phyloP scores from a whole-genome alignment of 2,329 filamentous ascomycete genomes.

The Colletotrichum noveboracense region DNA sequence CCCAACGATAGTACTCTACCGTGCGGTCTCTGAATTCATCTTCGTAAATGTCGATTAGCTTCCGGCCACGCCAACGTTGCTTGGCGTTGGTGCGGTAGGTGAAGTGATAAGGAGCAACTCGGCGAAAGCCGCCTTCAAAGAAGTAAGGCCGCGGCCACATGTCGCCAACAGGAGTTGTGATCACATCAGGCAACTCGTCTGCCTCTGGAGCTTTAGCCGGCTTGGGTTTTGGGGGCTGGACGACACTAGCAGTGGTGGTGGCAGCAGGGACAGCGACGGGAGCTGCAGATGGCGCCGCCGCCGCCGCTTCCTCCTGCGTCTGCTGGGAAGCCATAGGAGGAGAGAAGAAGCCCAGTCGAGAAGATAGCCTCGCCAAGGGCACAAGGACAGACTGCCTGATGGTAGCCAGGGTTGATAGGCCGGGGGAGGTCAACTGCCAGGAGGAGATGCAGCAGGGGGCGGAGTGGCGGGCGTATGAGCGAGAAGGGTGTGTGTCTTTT shows the following conservation, averaged over 20 bases:
- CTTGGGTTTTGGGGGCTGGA: neutral
- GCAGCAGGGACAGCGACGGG: neutral
- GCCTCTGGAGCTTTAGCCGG: neutral
- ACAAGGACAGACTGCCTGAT: neutral
- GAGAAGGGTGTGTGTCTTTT: neutral
- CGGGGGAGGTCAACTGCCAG: neutral
- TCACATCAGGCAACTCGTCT: constrained; percentile 18
- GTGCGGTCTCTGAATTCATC: constrained; percentile 92
- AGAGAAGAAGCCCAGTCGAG: neutral
- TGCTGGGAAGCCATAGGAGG: constrained; percentile 4
- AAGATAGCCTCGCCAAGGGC: constrained; percentile 9
- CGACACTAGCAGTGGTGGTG: neutral
- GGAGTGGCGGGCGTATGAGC: neutral
- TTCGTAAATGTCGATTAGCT: constrained; percentile 85
- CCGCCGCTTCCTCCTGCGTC: neutral
- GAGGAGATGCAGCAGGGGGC: neutral
- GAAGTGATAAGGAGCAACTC: constrained; percentile 86
- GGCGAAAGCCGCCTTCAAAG: constrained; percentile 81
- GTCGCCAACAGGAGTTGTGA: constrained; percentile 39
- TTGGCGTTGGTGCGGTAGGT: constrained; percentile 97
- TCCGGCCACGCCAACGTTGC: constrained; percentile 85
- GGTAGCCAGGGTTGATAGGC: constrained; percentile 13
- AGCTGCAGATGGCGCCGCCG: neutral
- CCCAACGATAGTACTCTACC: constrained; percentile 83
- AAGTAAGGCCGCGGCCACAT: constrained; percentile 74